phyloP scores from a whole-genome alignment of 495 filamentous ascomycete species.

The Talaromyces trachyspermus region DNA sequence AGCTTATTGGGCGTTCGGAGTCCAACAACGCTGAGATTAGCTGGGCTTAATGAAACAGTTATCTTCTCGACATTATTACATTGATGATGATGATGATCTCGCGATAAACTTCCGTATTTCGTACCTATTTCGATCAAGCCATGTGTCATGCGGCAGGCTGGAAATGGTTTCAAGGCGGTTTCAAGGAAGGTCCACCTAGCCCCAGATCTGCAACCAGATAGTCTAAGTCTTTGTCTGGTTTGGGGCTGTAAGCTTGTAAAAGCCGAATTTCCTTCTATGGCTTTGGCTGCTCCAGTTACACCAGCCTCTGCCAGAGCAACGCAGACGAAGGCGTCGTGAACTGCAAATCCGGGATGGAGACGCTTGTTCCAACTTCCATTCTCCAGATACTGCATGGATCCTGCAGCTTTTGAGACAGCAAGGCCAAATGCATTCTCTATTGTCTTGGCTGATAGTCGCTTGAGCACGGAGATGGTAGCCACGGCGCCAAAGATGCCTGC shows the following conservation, averaged over 20 bases:
- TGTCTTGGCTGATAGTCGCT: not conserved
- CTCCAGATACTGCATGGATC: constrained; percentile 2
- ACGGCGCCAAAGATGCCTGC: constrained; percentile 1
- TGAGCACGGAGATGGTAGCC: constrained; percentile 1
- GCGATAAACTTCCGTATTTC: constrained; percentile 1
- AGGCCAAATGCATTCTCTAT: constrained; percentile 1
- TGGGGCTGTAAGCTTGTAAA: constrained; percentile 1
- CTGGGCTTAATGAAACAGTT: constrained; percentile 2
- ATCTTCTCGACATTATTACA: constrained; percentile 2
- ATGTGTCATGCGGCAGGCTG: constrained; percentile 1
- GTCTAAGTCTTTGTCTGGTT: not conserved
- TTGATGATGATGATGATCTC: no score
- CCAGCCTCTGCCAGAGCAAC: not conserved
- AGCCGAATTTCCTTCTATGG: not conserved
- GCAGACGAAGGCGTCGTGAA: constrained; percentile 3
- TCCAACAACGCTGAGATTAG: constrained; percentile 1
- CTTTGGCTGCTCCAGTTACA: constrained; percentile 1
- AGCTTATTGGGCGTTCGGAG: not conserved
- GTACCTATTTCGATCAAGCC: not conserved
- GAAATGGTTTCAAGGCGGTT: constrained; percentile 1
- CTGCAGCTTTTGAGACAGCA: not conserved
- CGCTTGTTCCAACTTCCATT: constrained; percentile 3
- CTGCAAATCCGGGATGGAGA: constrained; percentile 2
- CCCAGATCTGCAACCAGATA: not conserved
- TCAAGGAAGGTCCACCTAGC: constrained; percentile 1